Evolutionary conservation across 2,329 filamentous ascomycete genomes (phyloP).

Genomic region (Gliomastix tumulicola): DNA sequence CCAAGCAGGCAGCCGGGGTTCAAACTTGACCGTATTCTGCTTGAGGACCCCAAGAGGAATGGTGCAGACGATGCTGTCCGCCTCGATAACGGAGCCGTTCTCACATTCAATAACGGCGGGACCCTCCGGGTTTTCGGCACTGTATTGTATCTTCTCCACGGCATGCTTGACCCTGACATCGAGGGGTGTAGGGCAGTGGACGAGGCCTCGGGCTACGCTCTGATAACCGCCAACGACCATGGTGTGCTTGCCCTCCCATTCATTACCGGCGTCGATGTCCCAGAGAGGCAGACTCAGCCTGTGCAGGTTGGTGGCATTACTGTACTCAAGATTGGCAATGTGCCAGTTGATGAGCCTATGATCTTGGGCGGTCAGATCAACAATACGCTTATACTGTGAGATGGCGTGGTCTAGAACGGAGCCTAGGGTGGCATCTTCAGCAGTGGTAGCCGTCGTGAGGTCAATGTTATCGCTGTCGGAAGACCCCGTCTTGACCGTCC

Average conservation of each 20-base stretch:
- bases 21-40: conserved; percentile 71
- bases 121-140: conserved; percentile 35
- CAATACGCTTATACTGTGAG: conserved; percentile 73
- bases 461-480: conserved; percentile 62
- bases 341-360: conserved; percentile 95
- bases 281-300: conserved; percentile 84
- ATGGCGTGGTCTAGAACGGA: conserved; percentile 92
- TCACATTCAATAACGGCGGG: conserved; percentile 64
- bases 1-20: conserved; percentile 83
- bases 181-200: conserved; percentile 68
- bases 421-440: conserved; percentile 68
- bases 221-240: conserved; percentile 94
- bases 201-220: conserved; percentile 80
- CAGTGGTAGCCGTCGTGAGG: conserved; percentile 57
- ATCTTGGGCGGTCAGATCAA: conserved; percentile 80
- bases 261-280: conserved; percentile 97
- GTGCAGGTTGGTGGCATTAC: conserved; percentile 83
- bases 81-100: conserved; percentile 68
- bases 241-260: conserved; percentile 91
- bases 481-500: conserved; percentile 62
- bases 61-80: conserved; percentile 88
- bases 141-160: conserved; percentile 66
- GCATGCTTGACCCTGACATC: conserved; percentile 68
- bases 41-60: conserved; percentile 90
- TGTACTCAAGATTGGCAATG: conserved; percentile 95